Conservation (phyloP, 2,329 filamentous ascomycete genomes). For the Botrytis galanthina region DNA sequence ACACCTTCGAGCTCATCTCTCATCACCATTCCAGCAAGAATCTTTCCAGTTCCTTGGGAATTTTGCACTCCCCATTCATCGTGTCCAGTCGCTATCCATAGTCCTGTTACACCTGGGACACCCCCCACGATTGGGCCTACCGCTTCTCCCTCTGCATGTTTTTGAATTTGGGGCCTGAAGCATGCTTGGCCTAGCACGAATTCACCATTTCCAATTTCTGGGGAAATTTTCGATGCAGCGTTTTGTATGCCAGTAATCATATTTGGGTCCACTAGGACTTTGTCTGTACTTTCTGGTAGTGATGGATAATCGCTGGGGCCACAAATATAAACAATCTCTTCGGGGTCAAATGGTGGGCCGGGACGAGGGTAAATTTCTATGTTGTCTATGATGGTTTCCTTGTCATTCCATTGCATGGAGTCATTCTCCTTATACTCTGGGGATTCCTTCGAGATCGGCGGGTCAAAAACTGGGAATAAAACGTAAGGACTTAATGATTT, state of each 20-base stretch:
- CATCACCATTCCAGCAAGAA: constrained; percentile 12
- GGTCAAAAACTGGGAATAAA: constrained; percentile 1
- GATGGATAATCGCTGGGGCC: background rate
- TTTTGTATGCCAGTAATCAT: background rate
- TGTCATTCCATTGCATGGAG: background rate
- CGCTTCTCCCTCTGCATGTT: constrained; percentile 8
- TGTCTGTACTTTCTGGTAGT: background rate
- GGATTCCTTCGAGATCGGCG: background rate
- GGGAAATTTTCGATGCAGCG: background rate
- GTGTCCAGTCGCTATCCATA: constrained; percentile 4
- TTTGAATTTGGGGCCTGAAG: constrained; percentile 5
- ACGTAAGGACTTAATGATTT: background rate
- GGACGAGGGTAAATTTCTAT: constrained; percentile 9
- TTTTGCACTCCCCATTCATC: constrained; percentile 10
- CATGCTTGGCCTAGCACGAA: constrained; percentile 11
- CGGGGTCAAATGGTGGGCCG: background rate
- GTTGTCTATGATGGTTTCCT: background rate
- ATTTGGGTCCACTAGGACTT: background rate
- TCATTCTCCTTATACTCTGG: background rate
- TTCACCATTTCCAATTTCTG: background rate
- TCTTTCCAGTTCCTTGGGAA: background rate
- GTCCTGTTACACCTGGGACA: background rate
- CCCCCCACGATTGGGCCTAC: constrained; percentile 6
- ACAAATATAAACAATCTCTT: constrained; percentile 7
- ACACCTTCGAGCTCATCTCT: background rate